phyloP scores from a whole-genome alignment of 2,329 filamentous ascomycete genomes.

The Biscogniauxia sp. region DNA sequence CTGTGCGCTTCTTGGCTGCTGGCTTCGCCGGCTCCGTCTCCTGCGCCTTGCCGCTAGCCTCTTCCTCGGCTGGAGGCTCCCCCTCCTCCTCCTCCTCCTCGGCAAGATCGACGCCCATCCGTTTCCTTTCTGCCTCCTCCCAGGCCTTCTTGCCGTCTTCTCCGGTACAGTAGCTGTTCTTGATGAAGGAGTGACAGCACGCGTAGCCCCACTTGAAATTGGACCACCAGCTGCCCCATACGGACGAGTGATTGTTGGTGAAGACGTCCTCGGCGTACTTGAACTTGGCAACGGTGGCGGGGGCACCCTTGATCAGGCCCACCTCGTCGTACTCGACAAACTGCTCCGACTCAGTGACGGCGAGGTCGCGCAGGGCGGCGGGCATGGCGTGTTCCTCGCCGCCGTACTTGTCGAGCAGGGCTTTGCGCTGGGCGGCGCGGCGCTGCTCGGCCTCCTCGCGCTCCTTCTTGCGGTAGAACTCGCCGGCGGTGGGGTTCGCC shows the following conservation, averaged over 20 bases:
- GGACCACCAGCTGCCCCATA: slow-evolving; percentile 98
- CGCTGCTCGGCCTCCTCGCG: slow-evolving; percentile 68
- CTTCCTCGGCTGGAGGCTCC: slow-evolving; percentile 24
- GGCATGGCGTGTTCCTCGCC: slow-evolving; percentile 59
- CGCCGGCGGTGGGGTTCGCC: slow-evolving; percentile 92
- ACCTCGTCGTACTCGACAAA: slow-evolving; percentile 95
- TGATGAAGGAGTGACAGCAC: slow-evolving; percentile 89
- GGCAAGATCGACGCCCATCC: slow-evolving; percentile 44
- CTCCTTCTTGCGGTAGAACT: slow-evolving; percentile 78
- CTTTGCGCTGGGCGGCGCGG: slow-evolving; percentile 64
- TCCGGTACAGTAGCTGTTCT: slow-evolving; percentile 97
- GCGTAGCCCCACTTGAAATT: slow-evolving; percentile 94
- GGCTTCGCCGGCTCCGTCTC: slow-evolving; percentile 21
- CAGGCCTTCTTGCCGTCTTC: slow-evolving; percentile 81
- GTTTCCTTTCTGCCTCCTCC: slow-evolving; percentile 67
- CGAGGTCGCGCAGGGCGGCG: slow-evolving; percentile 61
- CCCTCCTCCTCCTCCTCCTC: slow-evolving; percentile 36
- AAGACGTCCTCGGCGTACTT: slow-evolving; percentile 90
- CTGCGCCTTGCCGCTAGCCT: slow-evolving; percentile 20
- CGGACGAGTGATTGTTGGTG: slow-evolving; percentile 85
- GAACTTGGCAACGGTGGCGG: slow-evolving; percentile 72
- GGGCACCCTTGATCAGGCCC: slow-evolving; percentile 84
- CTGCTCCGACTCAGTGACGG: slow-evolving; percentile 75
- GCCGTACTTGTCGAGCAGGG: slow-evolving; percentile 80
- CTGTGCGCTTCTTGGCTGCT: slow-evolving; percentile 64